Evolutionary conservation across 371 early-diverging fungal species (phyloP).

Genomic region (Syncephalastrum contaminatum): DNA sequence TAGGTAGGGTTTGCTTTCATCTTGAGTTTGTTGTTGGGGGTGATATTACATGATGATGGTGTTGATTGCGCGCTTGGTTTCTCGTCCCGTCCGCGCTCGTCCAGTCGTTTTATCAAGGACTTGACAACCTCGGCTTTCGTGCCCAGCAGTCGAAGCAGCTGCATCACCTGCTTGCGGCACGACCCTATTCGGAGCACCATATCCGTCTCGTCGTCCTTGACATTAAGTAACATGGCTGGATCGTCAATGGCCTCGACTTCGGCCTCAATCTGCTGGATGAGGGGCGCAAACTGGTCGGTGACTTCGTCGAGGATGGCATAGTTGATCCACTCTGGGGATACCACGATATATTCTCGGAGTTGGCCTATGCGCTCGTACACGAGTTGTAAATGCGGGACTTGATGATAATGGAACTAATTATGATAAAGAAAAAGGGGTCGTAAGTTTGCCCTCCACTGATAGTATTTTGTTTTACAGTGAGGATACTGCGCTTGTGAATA

Average conservation of each 20-base stretch:
- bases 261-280: constrained; percentile 72
- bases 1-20: constrained; percentile 14
- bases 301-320: constrained; percentile 87
- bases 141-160: constrained; percentile 68
- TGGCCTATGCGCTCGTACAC: constrained; percentile 60
- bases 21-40: constrained; percentile 2
- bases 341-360: constrained; percentile 55
- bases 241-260: constrained; percentile 91
- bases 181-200: constrained; percentile 82
- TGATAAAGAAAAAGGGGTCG: background rate
- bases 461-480: constrained; percentile 39
- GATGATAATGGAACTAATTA: constrained; percentile 56
- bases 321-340: constrained; percentile 80
- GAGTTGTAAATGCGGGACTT: constrained; percentile 49
- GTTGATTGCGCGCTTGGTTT: background rate
- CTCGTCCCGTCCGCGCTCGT: constrained; percentile 27
- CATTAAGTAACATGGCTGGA: constrained; percentile 38
- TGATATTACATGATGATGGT: background rate
- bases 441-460: background rate
- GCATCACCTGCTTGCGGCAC: constrained; percentile 80
- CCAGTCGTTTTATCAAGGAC: constrained; percentile 58
- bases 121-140: constrained; percentile 83
- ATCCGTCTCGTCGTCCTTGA: constrained; percentile 74
- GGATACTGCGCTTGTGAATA: constrained; percentile 57
- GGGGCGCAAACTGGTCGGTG: constrained; percentile 79